These are phyloP conservation scores for Ilyonectria destructans DNA, from an alignment of 2,329 filamentous ascomycete species.

Conservation along the genomic window DNA sequence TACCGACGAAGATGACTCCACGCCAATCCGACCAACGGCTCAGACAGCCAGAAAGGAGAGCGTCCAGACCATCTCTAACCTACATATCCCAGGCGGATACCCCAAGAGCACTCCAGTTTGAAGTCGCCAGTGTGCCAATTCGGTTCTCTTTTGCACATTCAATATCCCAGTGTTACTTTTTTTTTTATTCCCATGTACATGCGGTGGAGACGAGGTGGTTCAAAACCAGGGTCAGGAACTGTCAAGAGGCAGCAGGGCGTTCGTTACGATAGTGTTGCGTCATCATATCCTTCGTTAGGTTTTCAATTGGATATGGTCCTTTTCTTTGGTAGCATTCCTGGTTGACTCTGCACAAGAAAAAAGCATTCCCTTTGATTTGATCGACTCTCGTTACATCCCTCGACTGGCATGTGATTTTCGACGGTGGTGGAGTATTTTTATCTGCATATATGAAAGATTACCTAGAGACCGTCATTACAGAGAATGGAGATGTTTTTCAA, in stretches of 20 bases:
- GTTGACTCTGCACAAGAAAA: not conserved
- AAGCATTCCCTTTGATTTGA: not conserved
- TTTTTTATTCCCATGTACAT: slow-evolving; percentile 28
- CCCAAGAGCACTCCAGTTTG: slow-evolving; percentile 66
- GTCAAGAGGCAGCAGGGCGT: slow-evolving; percentile 39
- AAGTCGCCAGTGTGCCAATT: slow-evolving; percentile 54
- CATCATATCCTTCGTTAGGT: slow-evolving; percentile 44
- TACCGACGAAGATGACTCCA: slow-evolving; percentile 47
- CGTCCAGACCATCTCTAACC: slow-evolving; percentile 72
- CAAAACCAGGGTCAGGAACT: slow-evolving; percentile 29
- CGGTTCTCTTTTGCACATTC: slow-evolving; percentile 33
- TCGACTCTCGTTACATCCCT: not conserved
- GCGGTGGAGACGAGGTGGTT: slow-evolving; percentile 22
- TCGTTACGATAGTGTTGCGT: slow-evolving; percentile 33
- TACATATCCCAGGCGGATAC: slow-evolving; percentile 81
- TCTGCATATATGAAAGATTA: too few relatives aligned
- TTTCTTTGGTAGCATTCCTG: not conserved
- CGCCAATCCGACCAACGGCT: slow-evolving; percentile 47
- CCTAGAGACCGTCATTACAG: too few relatives aligned
- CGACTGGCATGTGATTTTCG: not conserved
- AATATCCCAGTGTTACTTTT: slow-evolving; percentile 27
- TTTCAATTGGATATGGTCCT: slow-evolving; percentile 24
- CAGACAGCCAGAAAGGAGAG: slow-evolving; percentile 58
- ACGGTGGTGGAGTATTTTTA: too few relatives aligned
- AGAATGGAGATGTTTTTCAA: too few relatives aligned